These are phyloP conservation scores for Schizonepeta tenuifolia DNA, from an alignment of 257 asterid species.

Conservation along the genomic window DNA sequence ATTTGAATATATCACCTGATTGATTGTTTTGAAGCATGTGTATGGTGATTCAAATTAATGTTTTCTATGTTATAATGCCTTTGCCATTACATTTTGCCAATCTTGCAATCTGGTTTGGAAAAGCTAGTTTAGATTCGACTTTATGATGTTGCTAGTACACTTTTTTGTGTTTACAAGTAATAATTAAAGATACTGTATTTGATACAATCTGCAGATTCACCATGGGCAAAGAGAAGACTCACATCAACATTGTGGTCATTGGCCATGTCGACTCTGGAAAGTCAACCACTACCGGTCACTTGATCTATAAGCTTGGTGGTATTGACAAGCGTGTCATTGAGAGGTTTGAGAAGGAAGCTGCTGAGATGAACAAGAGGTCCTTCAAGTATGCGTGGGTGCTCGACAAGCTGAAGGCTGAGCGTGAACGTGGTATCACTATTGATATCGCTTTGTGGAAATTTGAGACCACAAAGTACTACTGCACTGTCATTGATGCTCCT, in stretches of 20 bases:
- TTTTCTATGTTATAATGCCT: not conserved
- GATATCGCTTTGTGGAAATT: conserved; percentile 90
- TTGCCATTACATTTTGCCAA: too few species aligned
- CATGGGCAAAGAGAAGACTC: conserved; percentile 44
- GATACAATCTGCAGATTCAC: not conserved
- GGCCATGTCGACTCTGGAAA: conserved; percentile 52
- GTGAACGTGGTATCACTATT: conserved; percentile 84
- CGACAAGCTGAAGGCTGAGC: conserved; percentile 90
- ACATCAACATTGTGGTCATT: conserved; percentile 53
- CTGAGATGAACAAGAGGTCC: conserved; percentile 51
- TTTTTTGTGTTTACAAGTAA: too few species aligned
- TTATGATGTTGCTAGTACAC: not conserved
- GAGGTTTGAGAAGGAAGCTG: conserved; percentile 86
- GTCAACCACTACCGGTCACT: conserved; percentile 47
- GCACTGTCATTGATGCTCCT: conserved; percentile 68
- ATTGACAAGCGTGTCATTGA: conserved; percentile 87
- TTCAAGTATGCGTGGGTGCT: conserved; percentile 88
- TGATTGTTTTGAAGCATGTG: not conserved
- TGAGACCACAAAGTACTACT: conserved; percentile 86
- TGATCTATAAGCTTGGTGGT: conserved; percentile 85
- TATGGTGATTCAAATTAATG: not conserved
- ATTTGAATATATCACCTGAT: not conserved
- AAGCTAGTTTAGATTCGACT: not conserved
- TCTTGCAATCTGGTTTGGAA: not conserved
- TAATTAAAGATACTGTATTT: not conserved